Evolutionary conservation across 1,284 basidiomycete genomes (phyloP).

Genomic region (Phlebopus sp.): DNA sequence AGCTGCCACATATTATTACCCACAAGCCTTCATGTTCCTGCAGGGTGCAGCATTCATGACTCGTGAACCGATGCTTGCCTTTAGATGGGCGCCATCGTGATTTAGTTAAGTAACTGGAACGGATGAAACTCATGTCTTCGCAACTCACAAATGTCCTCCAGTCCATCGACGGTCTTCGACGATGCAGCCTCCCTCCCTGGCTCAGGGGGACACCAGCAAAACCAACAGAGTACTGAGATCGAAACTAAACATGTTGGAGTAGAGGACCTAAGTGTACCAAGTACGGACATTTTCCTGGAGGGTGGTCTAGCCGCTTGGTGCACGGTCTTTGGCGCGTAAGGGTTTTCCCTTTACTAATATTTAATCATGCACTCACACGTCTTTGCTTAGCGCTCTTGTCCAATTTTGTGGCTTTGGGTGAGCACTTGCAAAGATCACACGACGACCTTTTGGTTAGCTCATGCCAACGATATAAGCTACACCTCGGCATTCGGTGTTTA

Average conservation of each 20-base stretch:
- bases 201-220: background rate
- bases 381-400: slow-evolving; percentile 17
- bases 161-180: background rate
- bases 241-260: background rate
- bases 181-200: background rate
- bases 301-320: slow-evolving; percentile 27
- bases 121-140: background rate
- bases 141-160: background rate
- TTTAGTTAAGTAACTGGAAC: background rate
- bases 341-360: background rate
- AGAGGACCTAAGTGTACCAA: background rate
- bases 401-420: slow-evolving; percentile 30
- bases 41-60: too few species aligned
- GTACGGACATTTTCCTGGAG: slow-evolving; percentile 24
- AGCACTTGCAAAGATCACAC: background rate
- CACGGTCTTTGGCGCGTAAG: slow-evolving; percentile 25
- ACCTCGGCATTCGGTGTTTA: slow-evolving; percentile 27
- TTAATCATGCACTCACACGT: background rate
- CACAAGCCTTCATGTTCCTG: too few species aligned
- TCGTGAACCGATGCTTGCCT: too few species aligned
- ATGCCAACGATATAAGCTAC: slow-evolving; percentile 18
- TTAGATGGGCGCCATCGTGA: too few species aligned
- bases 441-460: background rate
- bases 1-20: too few species aligned
- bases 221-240: background rate